phyloP scores from a whole-genome alignment of 345 rosid genomes.

The Cardiospermum halicacabum region DNA sequence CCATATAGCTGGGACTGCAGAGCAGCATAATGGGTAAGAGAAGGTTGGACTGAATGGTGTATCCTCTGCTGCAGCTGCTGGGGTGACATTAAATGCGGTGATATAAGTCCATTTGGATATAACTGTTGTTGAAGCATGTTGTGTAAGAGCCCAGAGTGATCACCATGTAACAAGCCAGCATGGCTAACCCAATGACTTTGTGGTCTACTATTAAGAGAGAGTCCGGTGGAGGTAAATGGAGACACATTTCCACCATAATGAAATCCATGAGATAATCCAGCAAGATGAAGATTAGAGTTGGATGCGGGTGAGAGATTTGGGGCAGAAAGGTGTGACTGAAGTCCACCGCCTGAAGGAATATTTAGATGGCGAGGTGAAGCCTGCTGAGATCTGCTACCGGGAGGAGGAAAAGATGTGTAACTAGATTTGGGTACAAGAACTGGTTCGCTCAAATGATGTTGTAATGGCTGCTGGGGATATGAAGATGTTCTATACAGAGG shows the following conservation, averaged over 20 bases:
- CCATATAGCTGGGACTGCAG: slow-evolving; percentile 65
- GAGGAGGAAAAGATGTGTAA: slow-evolving; percentile 81
- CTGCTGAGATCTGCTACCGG: slow-evolving; percentile 57
- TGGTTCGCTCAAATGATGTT: slow-evolving; percentile 72
- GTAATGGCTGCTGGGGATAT: slow-evolving; percentile 68
- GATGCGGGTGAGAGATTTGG: slow-evolving; percentile 58
- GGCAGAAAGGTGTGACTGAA: slow-evolving; percentile 51
- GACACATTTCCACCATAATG: slow-evolving; percentile 62
- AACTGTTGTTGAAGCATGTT: slow-evolving; percentile 64
- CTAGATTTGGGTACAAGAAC: slow-evolving; percentile 55
- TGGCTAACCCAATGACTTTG: slow-evolving; percentile 79
- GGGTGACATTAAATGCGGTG: slow-evolving; percentile 53
- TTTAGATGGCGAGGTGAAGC: slow-evolving; percentile 56
- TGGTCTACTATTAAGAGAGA: slow-evolving; percentile 57
- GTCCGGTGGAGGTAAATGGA: slow-evolving; percentile 58
- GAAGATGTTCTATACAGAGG: slow-evolving; percentile 87
- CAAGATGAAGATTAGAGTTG: slow-evolving; percentile 47
- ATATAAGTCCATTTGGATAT: slow-evolving; percentile 56
- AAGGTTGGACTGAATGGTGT: slow-evolving; percentile 47
- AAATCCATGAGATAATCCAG: slow-evolving; percentile 58
- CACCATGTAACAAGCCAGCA: slow-evolving; percentile 64
- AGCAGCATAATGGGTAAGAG: slow-evolving; percentile 68
- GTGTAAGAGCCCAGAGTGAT: slow-evolving; percentile 59
- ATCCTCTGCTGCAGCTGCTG: slow-evolving; percentile 65
- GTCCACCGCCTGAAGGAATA: slow-evolving; percentile 44